Percentiles rank a stretch among this genome's conserved stretches.
These are phyloP conservation scores for Phytophthora sp. DNA, from an alignment of 352 stramenopile genomes.

Conservation along the genomic window DNA sequence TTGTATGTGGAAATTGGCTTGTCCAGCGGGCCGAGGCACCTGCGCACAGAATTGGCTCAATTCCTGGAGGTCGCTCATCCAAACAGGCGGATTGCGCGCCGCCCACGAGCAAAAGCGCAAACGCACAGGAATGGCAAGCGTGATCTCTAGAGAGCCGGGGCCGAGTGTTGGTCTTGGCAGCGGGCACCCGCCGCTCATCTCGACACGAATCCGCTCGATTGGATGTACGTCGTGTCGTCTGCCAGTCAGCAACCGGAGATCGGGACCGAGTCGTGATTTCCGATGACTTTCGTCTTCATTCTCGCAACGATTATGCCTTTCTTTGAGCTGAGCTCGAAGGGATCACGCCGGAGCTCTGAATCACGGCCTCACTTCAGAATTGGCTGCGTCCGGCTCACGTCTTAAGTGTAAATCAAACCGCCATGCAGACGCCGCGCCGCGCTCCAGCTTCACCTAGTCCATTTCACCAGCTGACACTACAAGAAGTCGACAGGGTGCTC, in stretches of 20 bases:
- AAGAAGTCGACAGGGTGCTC: slow-evolving; percentile 23
- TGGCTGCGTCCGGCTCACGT: slow-evolving; percentile 8
- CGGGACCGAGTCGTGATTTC: too few species aligned
- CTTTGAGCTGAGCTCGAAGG: too few species aligned
- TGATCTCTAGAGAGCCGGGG: slow-evolving; percentile 16
- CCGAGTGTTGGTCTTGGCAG: slow-evolving; percentile 4
- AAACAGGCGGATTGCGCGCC: slow-evolving; percentile 23
- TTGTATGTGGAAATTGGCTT: too few species aligned
- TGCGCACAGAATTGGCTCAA: slow-evolving; percentile 1
- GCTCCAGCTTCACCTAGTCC: not conserved
- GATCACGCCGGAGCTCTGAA: too few species aligned
- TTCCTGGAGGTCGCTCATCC: slow-evolving; percentile 9
- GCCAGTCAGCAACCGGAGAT: too few species aligned
- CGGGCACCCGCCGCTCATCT: slow-evolving; percentile 3
- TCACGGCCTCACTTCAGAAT: slow-evolving; percentile 23
- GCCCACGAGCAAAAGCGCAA: slow-evolving; percentile 3
- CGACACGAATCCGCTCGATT: slow-evolving; percentile 9
- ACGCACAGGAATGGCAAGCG: not conserved
- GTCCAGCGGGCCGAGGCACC: too few species aligned
- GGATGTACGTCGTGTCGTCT: slow-evolving; percentile 12
- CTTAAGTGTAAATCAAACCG: not conserved
- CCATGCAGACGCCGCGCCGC: slow-evolving; percentile 12
- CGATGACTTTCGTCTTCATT: slow-evolving; percentile 15
- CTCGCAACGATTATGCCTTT: not conserved
- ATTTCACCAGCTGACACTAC: slow-evolving; percentile 13